phyloP scores from a whole-genome alignment of 805 yeast genomes.

The Nakazawaea pomicola region DNA sequence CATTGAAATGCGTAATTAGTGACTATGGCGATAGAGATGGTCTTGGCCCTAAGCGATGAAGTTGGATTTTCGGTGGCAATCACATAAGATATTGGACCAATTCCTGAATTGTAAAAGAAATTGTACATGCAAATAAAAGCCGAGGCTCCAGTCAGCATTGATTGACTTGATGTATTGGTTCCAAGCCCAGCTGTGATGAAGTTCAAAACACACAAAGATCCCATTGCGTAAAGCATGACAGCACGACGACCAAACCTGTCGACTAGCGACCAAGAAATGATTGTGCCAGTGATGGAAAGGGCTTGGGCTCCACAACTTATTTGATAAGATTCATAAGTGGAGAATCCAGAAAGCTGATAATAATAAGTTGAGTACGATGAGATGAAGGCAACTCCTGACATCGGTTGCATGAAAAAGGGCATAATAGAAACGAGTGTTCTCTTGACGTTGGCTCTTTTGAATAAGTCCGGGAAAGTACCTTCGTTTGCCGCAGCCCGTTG shows the following conservation, averaged over 20 bases:
- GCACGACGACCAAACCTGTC: slow-evolving; percentile 28
- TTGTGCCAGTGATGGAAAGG: slow-evolving; percentile 26
- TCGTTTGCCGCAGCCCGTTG: slow-evolving; percentile 2
- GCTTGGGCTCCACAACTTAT: slow-evolving; percentile 27
- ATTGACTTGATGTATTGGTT: slow-evolving; percentile 12
- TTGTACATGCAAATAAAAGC: slow-evolving; percentile 22
- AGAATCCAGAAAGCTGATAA: slow-evolving; percentile 45
- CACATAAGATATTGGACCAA: slow-evolving; percentile 26
- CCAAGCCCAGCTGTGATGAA: slow-evolving; percentile 25
- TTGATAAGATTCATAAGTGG: slow-evolving; percentile 31
- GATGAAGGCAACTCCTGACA: slow-evolving; percentile 41
- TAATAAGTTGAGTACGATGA: slow-evolving; percentile 46
- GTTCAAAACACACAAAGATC: slow-evolving; percentile 20
- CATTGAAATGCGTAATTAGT: slow-evolving; percentile 8
- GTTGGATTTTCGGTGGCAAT: slow-evolving; percentile 14
- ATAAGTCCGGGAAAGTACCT: slow-evolving; percentile 34
- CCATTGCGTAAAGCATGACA: slow-evolving; percentile 23
- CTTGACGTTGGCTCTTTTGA: slow-evolving; percentile 37
- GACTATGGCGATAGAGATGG: slow-evolving; percentile 8
- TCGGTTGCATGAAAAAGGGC: slow-evolving; percentile 38
- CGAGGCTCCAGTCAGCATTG: slow-evolving; percentile 26
- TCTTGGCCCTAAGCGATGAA: slow-evolving; percentile 10
- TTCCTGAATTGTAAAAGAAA: slow-evolving; percentile 23
- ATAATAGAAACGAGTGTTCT: slow-evolving; percentile 37
- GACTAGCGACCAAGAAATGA: slow-evolving; percentile 27